A percentile compares a stretch with the other conserved stretches of the same genome.
Conservation (phyloP, 345 rosid species). For the Mangifera indica region DNA sequence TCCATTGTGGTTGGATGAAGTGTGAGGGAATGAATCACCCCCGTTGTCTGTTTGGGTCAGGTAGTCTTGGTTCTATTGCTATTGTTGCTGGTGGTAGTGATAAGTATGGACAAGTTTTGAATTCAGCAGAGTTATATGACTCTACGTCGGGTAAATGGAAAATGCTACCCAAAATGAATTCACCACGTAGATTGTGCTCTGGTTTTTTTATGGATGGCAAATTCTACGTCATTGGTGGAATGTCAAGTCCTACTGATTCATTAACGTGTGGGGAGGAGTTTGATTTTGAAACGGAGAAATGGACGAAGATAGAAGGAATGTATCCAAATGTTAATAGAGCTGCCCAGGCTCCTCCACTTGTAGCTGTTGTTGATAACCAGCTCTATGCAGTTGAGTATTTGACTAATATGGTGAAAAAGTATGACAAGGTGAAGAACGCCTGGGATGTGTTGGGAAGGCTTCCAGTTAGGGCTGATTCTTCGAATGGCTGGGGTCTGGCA, state of each 20-base stretch:
- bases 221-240: slow-evolving; percentile 76
- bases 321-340: slow-evolving; percentile 71
- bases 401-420: slow-evolving; percentile 77
- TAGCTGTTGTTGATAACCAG: slow-evolving; percentile 71
- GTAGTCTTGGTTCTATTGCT: slow-evolving; percentile 63
- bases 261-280: slow-evolving; percentile 72
- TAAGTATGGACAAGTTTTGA: slow-evolving; percentile 51
- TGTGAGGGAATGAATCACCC: slow-evolving; percentile 69
- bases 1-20: slow-evolving; percentile 53
- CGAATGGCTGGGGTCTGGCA: slow-evolving; percentile 87
- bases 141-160: slow-evolving; percentile 67
- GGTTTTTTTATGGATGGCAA: slow-evolving; percentile 84
- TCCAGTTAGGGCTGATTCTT: slow-evolving; percentile 70
- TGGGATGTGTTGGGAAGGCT: slow-evolving; percentile 78
- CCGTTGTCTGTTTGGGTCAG: slow-evolving; percentile 78
- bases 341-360: slow-evolving; percentile 89
- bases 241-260: slow-evolving; percentile 60
- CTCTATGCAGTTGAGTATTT: slow-evolving; percentile 65
- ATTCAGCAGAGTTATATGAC: slow-evolving; percentile 69
- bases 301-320: slow-evolving; percentile 73
- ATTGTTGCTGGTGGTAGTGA: slow-evolving; percentile 78
- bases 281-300: slow-evolving; percentile 55
- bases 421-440: slow-evolving; percentile 53
- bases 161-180: slow-evolving; percentile 62
- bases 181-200: slow-evolving; percentile 70